A percentile compares a stretch with the other conserved stretches of the same genome.
Conservation (phyloP, 2,329 filamentous ascomycete species). For the Macrophomina phaseolina region DNA sequence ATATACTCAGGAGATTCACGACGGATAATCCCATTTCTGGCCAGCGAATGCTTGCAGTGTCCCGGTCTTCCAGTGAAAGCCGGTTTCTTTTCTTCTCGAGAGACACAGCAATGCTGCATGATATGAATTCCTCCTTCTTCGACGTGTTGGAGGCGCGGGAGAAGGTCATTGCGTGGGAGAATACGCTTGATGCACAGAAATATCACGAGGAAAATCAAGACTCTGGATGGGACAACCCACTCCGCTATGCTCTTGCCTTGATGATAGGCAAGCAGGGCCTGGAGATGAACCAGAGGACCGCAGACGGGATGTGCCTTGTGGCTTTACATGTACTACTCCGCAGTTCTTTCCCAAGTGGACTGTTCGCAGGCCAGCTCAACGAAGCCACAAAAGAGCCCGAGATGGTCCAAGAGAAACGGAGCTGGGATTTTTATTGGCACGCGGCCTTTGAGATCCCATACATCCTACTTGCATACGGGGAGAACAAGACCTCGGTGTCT, state of each 20-base stretch:
- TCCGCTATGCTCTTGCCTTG: conserved; percentile 20
- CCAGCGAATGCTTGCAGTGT: conserved; percentile 28
- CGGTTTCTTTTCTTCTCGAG: conserved; percentile 28
- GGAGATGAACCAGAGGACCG: not conserved
- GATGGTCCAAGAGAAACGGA: not conserved
- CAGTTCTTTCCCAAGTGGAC: not conserved
- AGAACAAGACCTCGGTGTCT: not conserved
- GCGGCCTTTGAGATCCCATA: conserved; percentile 27
- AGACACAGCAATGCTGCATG: conserved; percentile 28
- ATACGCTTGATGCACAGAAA: conserved; percentile 7
- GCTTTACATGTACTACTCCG: not conserved
- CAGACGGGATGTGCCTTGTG: not conserved
- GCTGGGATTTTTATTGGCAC: conserved; percentile 22
- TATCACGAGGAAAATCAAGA: conserved; percentile 19
- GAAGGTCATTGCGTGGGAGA: not conserved
- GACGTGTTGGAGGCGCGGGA: not conserved
- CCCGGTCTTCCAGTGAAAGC: conserved; percentile 15
- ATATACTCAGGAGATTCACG: conserved; percentile 1
- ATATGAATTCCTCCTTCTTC: conserved; percentile 3
- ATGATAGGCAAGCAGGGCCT: not conserved
- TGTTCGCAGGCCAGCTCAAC: conserved; percentile 5
- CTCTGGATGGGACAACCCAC: conserved; percentile 11
- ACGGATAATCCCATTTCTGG: conserved; percentile 12
- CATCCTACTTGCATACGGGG: conserved; percentile 19
- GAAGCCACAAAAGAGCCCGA: conserved; percentile 14